A percentile compares a stretch with the other conserved stretches of the same genome.
Conservation (phyloP, 306 rosid genomes). For the Cicer cuneatum region DNA sequence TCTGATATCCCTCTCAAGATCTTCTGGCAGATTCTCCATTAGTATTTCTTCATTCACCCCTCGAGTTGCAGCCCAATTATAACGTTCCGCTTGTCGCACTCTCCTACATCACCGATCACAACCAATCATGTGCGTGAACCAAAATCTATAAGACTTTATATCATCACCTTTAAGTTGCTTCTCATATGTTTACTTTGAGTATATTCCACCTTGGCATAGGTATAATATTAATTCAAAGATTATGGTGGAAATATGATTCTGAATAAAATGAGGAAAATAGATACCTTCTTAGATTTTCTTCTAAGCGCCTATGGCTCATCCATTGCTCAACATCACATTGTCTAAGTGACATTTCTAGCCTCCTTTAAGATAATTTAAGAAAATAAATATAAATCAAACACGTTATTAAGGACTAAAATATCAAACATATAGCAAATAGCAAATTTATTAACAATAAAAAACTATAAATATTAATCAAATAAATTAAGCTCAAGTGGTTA, state of each 20-base stretch:
- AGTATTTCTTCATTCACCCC: constrained; percentile 89
- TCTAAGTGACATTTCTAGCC: constrained; percentile 51
- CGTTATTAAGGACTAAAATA: neutral
- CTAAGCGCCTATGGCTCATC: constrained; percentile 50
- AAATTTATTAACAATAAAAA: constrained; percentile 6
- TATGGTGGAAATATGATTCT: neutral
- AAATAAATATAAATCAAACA: constrained; percentile 20
- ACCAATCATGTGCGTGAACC: constrained; percentile 22
- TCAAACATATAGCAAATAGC: neutral
- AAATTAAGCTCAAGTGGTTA: too few species aligned
- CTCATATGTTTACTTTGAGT: neutral
- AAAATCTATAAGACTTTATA: constrained; percentile 1
- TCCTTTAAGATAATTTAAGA: constrained; percentile 39
- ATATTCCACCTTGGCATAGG: neutral
- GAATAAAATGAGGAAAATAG: neutral
- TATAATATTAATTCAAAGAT: too few species aligned
- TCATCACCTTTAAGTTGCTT: neutral
- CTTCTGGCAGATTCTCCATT: constrained; percentile 82
- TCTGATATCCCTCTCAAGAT: constrained; percentile 79
- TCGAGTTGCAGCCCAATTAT: constrained; percentile 87
- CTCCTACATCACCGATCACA: constrained; percentile 56
- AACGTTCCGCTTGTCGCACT: constrained; percentile 79
- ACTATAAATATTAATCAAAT: neutral
- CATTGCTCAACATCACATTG: constrained; percentile 50
- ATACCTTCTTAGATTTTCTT: constrained; percentile 39